A percentile compares a stretch with the other conserved stretches of the same genome.
phyloP scores from a whole-genome alignment of 2,329 filamentous ascomycete genomes.

The Diaporthe sp. region DNA sequence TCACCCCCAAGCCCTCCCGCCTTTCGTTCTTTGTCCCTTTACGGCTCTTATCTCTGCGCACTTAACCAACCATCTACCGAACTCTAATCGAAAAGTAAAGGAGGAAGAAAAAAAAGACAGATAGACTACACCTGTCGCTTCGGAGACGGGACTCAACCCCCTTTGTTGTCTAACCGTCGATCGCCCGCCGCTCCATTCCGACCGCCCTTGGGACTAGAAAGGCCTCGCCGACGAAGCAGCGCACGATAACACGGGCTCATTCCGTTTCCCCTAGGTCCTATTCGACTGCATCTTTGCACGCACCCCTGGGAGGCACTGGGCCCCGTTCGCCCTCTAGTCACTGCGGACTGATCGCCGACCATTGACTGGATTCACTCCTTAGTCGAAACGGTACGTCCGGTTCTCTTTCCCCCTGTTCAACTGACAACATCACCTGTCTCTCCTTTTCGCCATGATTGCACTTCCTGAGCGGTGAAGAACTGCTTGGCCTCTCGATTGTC shows the following conservation, averaged over 20 bases:
- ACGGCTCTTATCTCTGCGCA: slow-evolving; percentile 27
- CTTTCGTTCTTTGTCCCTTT: slow-evolving; percentile 13
- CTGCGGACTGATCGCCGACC: slow-evolving; percentile 25
- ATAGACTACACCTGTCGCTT: slow-evolving; percentile 10
- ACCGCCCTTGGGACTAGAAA: slow-evolving; percentile 20
- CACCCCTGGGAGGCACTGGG: neutral
- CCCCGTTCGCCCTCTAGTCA: slow-evolving; percentile 7
- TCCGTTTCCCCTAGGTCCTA: neutral
- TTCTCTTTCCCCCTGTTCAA: neutral
- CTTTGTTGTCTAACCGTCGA: slow-evolving; percentile 14
- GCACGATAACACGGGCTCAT: slow-evolving; percentile 24
- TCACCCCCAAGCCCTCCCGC: neutral
- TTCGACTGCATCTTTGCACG: neutral
- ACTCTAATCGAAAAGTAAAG: slow-evolving; percentile 20
- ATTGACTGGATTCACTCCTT: slow-evolving; percentile 29
- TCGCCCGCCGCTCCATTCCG: neutral
- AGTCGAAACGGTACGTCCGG: slow-evolving; percentile 38
- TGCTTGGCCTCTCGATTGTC: neutral
- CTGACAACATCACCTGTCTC: neutral
- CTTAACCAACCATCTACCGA: neutral
- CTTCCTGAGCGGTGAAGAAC: slow-evolving; percentile 38
- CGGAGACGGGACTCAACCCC: neutral
- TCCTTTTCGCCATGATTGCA: slow-evolving; percentile 1
- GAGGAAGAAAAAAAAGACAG: neutral
- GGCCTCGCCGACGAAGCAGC: slow-evolving; percentile 21